These are phyloP conservation scores for Polychaeton citri DNA, from an alignment of 2,329 filamentous ascomycete genomes.

Conservation along the genomic window DNA sequence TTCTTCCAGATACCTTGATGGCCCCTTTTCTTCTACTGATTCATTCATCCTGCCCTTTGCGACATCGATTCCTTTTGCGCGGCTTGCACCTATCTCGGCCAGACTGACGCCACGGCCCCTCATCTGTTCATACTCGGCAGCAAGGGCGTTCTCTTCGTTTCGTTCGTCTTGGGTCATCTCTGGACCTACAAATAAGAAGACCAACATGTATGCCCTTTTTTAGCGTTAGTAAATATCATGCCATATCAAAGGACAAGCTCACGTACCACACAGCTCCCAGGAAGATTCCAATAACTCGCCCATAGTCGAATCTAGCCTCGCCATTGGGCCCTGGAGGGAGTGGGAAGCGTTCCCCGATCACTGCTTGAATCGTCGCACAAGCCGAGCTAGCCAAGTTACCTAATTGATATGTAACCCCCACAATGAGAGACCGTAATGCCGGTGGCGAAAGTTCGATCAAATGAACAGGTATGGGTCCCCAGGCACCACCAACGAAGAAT, in stretches of 20 bases:
- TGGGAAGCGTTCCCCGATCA: constrained; percentile 24
- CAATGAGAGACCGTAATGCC: constrained; percentile 21
- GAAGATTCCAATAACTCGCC: constrained; percentile 20
- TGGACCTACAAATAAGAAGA: constrained; percentile 16
- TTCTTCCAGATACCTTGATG: no score
- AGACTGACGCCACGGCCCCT: constrained; percentile 1
- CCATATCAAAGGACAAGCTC: no score
- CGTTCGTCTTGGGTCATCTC: constrained; percentile 7
- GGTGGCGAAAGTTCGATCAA: constrained; percentile 23
- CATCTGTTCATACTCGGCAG: constrained; percentile 1
- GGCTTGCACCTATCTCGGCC: neutral
- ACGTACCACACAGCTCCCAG: no score
- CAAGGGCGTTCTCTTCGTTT: constrained; percentile 1
- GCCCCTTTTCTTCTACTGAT: no score
- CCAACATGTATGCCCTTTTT: constrained; percentile 15
- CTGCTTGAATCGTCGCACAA: constrained; percentile 24
- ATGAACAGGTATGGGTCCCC: constrained; percentile 27
- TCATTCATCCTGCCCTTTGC: constrained; percentile 50
- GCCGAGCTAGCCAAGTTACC: constrained; percentile 24
- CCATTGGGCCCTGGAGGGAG: constrained; percentile 15
- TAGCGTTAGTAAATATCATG: no score
- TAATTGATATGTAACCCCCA: constrained; percentile 27
- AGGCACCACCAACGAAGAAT: constrained; percentile 25
- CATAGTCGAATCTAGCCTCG: constrained; percentile 20
- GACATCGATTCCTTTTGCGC: constrained; percentile 7